phyloP scores from a whole-genome alignment of 2,329 filamentous ascomycete species.

The Teratosphaeria nubilosa region DNA sequence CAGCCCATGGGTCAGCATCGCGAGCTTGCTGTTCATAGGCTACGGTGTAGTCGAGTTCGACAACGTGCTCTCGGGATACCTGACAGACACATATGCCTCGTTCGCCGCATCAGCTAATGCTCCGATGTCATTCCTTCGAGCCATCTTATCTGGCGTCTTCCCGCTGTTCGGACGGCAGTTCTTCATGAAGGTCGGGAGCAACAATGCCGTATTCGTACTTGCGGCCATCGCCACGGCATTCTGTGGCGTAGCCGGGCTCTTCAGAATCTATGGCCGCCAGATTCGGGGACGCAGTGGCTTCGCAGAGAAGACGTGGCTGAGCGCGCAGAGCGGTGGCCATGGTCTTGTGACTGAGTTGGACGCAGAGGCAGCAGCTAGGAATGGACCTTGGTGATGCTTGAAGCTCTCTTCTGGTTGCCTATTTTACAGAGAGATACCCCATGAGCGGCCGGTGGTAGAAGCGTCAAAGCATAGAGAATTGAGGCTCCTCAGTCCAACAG shows the following conservation, averaged over 20 bases:
- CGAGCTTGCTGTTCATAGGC: slow-evolving; percentile 32
- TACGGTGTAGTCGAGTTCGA: slow-evolving; percentile 41
- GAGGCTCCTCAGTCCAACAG: too few species aligned
- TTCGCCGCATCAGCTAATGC: slow-evolving; percentile 38
- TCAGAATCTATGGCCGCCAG: slow-evolving; percentile 28
- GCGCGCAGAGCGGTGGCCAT: not conserved
- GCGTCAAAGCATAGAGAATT: too few species aligned
- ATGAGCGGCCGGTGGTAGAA: not conserved
- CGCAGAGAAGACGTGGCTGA: slow-evolving; percentile 1
- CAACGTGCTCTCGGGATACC: slow-evolving; percentile 32
- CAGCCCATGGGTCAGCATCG: slow-evolving; percentile 12
- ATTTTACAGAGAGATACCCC: too few species aligned
- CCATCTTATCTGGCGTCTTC: slow-evolving; percentile 29
- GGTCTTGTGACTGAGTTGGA: not conserved
- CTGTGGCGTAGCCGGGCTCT: slow-evolving; percentile 29
- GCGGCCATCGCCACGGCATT: slow-evolving; percentile 34
- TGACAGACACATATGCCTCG: slow-evolving; percentile 36
- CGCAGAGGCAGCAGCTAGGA: not conserved
- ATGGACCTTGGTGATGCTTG: not conserved
- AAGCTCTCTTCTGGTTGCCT: too few species aligned
- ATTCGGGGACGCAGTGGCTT: slow-evolving; percentile 26
- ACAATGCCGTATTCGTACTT: slow-evolving; percentile 31
- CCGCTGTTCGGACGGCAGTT: slow-evolving; percentile 33
- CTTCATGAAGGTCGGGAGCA: slow-evolving; percentile 30
- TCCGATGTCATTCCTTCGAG: slow-evolving; percentile 31